Evolutionary conservation across 2,329 filamentous ascomycete species (phyloP), one percentile per base, ranked within the genome.

Genomic region (Neopestalotiopsis clavispora): DNA sequence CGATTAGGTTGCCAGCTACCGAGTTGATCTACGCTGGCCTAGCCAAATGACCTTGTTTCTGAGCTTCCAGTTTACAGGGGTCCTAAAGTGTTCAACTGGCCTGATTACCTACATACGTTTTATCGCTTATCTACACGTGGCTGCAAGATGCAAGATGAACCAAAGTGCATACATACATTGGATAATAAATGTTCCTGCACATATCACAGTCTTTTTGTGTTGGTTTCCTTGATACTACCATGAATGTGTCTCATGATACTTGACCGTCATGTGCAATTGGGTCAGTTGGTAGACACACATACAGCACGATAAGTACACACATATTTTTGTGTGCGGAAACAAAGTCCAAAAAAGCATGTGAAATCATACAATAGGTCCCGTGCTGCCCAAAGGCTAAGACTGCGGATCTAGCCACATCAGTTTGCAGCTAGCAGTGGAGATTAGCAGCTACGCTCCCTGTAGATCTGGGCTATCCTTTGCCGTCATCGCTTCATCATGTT

Each of bases 61-160:
- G 23, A 28, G 23, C 23, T 5, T 65, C 9, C 40, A 32, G 2
- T 23, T 28, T 3, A 5, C 45, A 66, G 63, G 42, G 63, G 49
- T 60, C 4, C 10, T 28, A 28, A 28, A 28, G 23, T 28, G 23
- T 28, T 28, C 38, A 28, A 30, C 17, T 23, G 20, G n/a, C 23
- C 38, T 14, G 38, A 32, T n/a, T n/a, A 38, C 34, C 34, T 38
- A 38, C 34, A 38, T 23, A 23, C 45, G 38, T 66, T 66, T 28
- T 38, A 73, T 73, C 73, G 62, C 7, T 69, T 72, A 72, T 72
- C 70, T 71, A 68, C 72, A 73, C 70, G 69, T 72, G 69, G 42
- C 45, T 57, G 42, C 49, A 49, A 49, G 38, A 64, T 64, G 61
- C 61, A 38, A 64, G 61, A 64, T 64, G 40, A 49, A 30, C 40